phyloP scores from a whole-genome alignment of 164 flowering plant genomes.

The Magnolia sinica region DNA sequence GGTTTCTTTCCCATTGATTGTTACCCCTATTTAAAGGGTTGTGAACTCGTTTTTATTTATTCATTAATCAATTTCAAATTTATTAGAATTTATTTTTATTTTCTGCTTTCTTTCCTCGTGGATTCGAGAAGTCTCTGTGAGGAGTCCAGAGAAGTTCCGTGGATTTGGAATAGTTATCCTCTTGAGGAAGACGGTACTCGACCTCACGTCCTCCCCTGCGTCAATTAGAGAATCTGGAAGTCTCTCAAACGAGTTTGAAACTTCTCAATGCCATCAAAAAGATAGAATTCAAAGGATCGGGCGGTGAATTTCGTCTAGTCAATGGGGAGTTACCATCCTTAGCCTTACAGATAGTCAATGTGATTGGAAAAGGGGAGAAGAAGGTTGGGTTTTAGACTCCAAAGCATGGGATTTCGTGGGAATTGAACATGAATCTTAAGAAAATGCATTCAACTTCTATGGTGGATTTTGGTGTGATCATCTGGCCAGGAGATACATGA shows the following conservation, averaged over 20 bases:
- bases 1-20: no score
- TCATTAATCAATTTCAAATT: no score
- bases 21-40: no score
- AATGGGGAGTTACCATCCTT: conserved; percentile 11
- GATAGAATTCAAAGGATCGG: conserved; percentile 24
- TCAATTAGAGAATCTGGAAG: conserved; percentile 14
- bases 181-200: no score
- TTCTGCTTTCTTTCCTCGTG: no score
- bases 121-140: no score
- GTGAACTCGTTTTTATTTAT: no score
- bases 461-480: conserved; percentile 4
- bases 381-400: conserved; percentile 18
- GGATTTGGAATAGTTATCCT: no score
- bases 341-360: conserved; percentile 18
- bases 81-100: no score
- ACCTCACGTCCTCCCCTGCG: no score
- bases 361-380: conserved; percentile 20
- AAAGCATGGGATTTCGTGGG: conserved; percentile 9
- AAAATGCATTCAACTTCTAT: neutral
- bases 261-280: conserved; percentile 18
- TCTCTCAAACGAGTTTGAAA: conserved; percentile 20
- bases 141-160: no score
- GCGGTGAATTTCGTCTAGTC: conserved; percentile 25
- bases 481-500: conserved; percentile 30
- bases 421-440: neutral